These are phyloP conservation scores for Pseudozyma sp. DNA, from an alignment of 1,284 basidiomycete species.

Conservation along the genomic window DNA sequence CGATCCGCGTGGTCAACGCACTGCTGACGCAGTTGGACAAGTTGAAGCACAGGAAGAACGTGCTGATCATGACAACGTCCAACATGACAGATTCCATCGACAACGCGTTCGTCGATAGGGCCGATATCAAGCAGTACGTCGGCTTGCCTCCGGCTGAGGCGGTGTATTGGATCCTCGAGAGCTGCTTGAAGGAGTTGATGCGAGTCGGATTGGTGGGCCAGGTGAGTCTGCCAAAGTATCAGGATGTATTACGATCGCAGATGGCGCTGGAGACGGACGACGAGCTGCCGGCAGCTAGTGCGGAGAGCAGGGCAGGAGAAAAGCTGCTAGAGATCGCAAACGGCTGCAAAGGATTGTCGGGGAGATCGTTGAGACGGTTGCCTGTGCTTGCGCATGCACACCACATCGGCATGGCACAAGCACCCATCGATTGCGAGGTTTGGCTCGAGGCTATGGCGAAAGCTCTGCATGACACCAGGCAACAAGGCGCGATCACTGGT, in stretches of 20 bases:
- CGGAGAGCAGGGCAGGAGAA: constrained; percentile 69
- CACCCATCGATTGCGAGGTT: constrained; percentile 23
- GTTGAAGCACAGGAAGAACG: constrained; percentile 89
- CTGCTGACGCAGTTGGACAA: constrained; percentile 96
- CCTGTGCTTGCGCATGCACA: constrained; percentile 90
- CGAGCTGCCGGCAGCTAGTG: background rate
- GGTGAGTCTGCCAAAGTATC: constrained; percentile 11
- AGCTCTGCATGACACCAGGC: constrained; percentile 24
- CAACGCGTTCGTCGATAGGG: constrained; percentile 93
- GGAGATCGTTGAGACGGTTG: constrained; percentile 85
- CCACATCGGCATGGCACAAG: constrained; percentile 73
- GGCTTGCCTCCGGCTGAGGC: constrained; percentile 89
- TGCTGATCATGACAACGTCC: constrained; percentile 94
- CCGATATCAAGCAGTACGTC: constrained; percentile 94
- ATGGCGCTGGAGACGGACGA: background rate
- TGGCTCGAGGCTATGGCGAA: constrained; percentile 57
- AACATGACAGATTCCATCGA: constrained; percentile 96
- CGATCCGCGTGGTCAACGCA: constrained; percentile 95
- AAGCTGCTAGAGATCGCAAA: constrained; percentile 77
- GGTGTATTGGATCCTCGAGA: constrained; percentile 90
- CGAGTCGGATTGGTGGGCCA: constrained; percentile 77
- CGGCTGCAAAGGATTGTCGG: constrained; percentile 86
- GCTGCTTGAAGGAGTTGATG: constrained; percentile 84
- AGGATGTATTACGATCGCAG: background rate
- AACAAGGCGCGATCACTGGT: constrained; percentile 1